Base-by-base conservation (phyloP, 495 filamentous ascomycete genomes). In the Aspergillus conjunctus region DNA sequence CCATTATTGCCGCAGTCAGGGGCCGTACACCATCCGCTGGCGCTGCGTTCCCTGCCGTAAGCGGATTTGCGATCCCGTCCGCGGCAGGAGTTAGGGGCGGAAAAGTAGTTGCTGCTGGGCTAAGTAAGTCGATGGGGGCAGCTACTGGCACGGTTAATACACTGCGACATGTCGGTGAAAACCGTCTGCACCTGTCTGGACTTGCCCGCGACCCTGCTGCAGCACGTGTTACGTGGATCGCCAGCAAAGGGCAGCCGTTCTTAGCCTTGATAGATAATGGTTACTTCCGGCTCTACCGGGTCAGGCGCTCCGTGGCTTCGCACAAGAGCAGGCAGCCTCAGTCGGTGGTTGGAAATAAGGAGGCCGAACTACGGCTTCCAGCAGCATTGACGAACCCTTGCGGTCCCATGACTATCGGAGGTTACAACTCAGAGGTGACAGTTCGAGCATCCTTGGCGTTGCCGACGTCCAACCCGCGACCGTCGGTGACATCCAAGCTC, bases 111-210 rank as follows among this genome's bases (percentile, higher is more conserved):
- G 91, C 90, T 46, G 88, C 88, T 15, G 88, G 91, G 14, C 85
- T 96, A 34, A 91, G 88, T 64, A 88, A 91, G 72, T 94, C 91
- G 20, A 82, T 94, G 62, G 89, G 90, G 41, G 91, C 88, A 56
- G 90, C 91, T 4, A 88, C 88, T 30, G 90, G 84, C 32, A 91
- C 88, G 11, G 87, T 93, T 58, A 88, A 84, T 61, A 89, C 89
- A 41, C 79, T 97, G 41, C 87, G 91, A 39, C 91, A 94, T 68
- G 86, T 86, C 1, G 90, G 90, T 9, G 91, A 94, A 67, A 94
- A 93, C 67, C 87, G 90, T 45, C 80, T 98, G 9, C 85, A 91
- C 59, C 77, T 97, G 22, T 85, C 90, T 20, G 79, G 78, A 17
- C 79, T 86, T 1, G 68, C 69, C 39, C 67, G 72, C 20, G 76